Evolutionary conservation across 495 filamentous ascomycete genomes (phyloP).

Genomic region (Penicillium dipodomyicola): DNA sequence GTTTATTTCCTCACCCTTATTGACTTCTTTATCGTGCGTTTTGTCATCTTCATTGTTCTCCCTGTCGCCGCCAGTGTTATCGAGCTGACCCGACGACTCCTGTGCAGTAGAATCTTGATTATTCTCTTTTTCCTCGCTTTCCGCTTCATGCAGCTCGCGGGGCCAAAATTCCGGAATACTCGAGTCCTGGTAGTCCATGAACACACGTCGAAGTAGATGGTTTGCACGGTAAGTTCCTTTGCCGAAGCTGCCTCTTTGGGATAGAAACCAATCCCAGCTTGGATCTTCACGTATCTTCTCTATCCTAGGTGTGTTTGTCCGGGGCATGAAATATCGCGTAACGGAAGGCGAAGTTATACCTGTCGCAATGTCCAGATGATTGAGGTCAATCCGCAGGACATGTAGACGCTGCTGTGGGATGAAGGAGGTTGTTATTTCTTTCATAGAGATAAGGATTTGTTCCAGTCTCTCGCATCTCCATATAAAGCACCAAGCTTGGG

Average conservation of each 20-base stretch:
- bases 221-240: background rate
- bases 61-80: too few species aligned
- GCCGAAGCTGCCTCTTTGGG: background rate
- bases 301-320: background rate
- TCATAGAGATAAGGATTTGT: background rate
- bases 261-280: slow-evolving; percentile 1
- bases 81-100: background rate
- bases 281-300: background rate
- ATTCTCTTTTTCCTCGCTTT: background rate
- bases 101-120: background rate
- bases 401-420: background rate
- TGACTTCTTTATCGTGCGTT: too few species aligned
- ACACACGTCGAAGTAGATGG: background rate
- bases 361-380: background rate
- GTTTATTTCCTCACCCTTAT: too few species aligned
- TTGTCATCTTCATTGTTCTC: too few species aligned
- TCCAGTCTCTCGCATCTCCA: background rate
- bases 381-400: background rate
- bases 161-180: background rate
- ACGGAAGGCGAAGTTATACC: background rate
- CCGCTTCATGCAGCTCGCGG: background rate
- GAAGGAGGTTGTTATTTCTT: background rate
- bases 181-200: background rate
- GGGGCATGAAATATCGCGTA: background rate
- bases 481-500: background rate